These are phyloP conservation scores for Phyllosticta citribraziliensis DNA, from an alignment of 2,329 filamentous ascomycete species.

Conservation along the genomic window DNA sequence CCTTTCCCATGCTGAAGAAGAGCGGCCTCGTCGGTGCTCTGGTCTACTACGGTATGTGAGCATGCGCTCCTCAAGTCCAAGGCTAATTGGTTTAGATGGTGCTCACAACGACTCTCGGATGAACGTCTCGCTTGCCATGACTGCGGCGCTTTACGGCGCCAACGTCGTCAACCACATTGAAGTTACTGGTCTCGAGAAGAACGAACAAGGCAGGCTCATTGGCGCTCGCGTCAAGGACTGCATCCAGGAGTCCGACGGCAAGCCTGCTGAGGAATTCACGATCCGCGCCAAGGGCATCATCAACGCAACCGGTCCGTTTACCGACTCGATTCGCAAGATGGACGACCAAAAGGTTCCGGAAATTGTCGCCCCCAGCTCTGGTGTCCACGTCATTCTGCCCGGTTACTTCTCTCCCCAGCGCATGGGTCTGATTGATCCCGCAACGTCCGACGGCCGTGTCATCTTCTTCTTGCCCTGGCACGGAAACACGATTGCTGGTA, in stretches of 20 bases:
- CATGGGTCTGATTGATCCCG: constrained; percentile 81
- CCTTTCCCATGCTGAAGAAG: constrained; percentile 80
- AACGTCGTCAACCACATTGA: constrained; percentile 79
- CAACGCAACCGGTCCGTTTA: constrained; percentile 84
- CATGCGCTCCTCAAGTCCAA: background rate
- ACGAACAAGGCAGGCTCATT: constrained; percentile 60
- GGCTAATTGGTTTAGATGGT: constrained; percentile 49
- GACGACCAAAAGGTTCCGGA: constrained; percentile 63
- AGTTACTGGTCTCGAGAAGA: constrained; percentile 67
- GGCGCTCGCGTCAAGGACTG: constrained; percentile 66
- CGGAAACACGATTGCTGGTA: constrained; percentile 84
- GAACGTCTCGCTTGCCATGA: constrained; percentile 84
- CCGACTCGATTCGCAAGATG: constrained; percentile 75
- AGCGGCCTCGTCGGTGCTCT: constrained; percentile 69
- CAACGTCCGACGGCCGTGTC: constrained; percentile 77
- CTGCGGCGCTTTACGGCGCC: constrained; percentile 74
- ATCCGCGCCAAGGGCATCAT: constrained; percentile 73
- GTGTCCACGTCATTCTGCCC: constrained; percentile 77
- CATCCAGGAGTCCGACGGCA: constrained; percentile 55
- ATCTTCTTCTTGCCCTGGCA: constrained; percentile 94
- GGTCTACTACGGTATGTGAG: constrained; percentile 65
- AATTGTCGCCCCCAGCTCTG: constrained; percentile 77
- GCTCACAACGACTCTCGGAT: constrained; percentile 88
- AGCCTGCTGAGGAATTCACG: constrained; percentile 52
- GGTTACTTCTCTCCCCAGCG: constrained; percentile 77